These are phyloP conservation scores for Exophiala calicioides DNA, from an alignment of 2,329 filamentous ascomycete species.

Conservation along the genomic window DNA sequence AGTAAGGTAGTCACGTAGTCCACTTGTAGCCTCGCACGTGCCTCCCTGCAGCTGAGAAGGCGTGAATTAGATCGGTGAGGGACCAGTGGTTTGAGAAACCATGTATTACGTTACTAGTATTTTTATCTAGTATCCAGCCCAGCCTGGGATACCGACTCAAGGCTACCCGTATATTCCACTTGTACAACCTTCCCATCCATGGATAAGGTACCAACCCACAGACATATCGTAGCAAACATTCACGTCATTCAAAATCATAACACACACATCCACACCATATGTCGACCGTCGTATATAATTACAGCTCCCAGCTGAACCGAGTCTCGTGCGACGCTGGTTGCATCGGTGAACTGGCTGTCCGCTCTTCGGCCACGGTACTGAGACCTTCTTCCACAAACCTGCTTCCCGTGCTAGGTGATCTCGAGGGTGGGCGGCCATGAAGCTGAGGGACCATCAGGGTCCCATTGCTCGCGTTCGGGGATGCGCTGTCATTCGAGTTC, in stretches of 20 bases:
- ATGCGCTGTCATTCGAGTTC: slow-evolving; percentile 4
- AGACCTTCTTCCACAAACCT: slow-evolving; percentile 31
- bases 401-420: slow-evolving; percentile 28
- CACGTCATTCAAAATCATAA: slow-evolving; percentile 7
- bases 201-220: too few relatives aligned
- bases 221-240: slow-evolving; percentile 13
- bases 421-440: slow-evolving; percentile 21
- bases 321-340: not conserved
- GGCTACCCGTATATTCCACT: too few relatives aligned
- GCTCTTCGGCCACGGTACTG: slow-evolving; percentile 19
- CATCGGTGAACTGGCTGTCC: slow-evolving; percentile 4
- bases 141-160: too few relatives aligned
- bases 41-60: too few relatives aligned
- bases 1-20: too few relatives aligned
- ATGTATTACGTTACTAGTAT: too few relatives aligned
- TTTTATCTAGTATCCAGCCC: too few relatives aligned
- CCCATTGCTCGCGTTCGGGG: slow-evolving; percentile 7
- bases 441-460: slow-evolving; percentile 22
- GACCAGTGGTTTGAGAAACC: too few relatives aligned
- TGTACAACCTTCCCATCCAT: too few relatives aligned
- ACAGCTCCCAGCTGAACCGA: slow-evolving; percentile 30
- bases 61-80: too few relatives aligned
- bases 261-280: not conserved
- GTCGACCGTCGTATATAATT: not conserved
- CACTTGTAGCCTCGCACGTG: too few relatives aligned